These are phyloP conservation scores for Citeromyces hawaiiensis DNA, from an alignment of 1,139 yeast genomes.

Conservation along the genomic window DNA sequence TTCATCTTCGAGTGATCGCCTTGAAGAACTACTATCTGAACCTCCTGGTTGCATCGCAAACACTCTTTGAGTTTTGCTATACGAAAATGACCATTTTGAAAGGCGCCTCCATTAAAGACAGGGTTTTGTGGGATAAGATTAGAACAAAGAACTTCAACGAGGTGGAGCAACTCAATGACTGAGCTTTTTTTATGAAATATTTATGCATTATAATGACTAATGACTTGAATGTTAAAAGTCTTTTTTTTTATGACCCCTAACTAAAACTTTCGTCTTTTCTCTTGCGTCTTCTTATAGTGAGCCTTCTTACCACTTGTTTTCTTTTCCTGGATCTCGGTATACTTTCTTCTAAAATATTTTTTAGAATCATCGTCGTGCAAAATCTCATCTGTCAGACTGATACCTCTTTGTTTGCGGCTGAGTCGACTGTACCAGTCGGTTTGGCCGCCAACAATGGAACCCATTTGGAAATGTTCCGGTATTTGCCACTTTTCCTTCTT, in stretches of 20 bases:
- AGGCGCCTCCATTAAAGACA: constrained; percentile 14
- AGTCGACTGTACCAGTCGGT: constrained; percentile 68
- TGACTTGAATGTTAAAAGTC: constrained; percentile 10
- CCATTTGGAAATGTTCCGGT: constrained; percentile 79
- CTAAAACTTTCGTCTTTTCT: constrained; percentile 37
- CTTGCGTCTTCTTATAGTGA: constrained; percentile 52
- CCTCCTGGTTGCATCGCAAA: constrained; percentile 42
- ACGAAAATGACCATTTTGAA: constrained; percentile 12
- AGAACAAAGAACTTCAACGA: constrained; percentile 17
- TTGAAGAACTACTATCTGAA: constrained; percentile 35
- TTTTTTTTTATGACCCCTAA: too few species aligned
- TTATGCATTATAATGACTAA: background rate
- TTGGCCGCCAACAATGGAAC: constrained; percentile 76
- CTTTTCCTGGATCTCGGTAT: constrained; percentile 59
- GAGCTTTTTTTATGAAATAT: too few species aligned
- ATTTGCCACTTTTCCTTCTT: constrained; percentile 74
- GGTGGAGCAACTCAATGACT: background rate
- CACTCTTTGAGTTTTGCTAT: constrained; percentile 35
- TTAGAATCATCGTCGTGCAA: constrained; percentile 59
- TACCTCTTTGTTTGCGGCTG: constrained; percentile 59
- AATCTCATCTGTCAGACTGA: constrained; percentile 70
- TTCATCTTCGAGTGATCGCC: constrained; percentile 30
- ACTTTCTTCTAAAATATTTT: constrained; percentile 76
- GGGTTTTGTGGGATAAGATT: constrained; percentile 27
- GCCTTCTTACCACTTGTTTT: constrained; percentile 69